Conservation (phyloP, 1,139 yeast genomes). For the Suhomyces choctaworum region DNA sequence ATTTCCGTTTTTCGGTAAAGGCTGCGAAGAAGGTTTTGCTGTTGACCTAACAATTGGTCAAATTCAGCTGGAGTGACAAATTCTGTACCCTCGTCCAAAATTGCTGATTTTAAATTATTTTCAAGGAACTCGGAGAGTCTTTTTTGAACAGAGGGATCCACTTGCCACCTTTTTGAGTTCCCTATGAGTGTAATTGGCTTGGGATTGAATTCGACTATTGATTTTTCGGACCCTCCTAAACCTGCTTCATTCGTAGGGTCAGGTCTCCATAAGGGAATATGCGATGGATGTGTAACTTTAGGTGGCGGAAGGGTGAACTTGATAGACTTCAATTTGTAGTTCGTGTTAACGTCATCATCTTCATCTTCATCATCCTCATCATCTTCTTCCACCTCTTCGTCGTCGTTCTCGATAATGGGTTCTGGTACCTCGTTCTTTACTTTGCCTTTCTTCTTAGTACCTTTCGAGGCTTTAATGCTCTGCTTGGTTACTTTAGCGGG, state of each 20-base stretch:
- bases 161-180: conserved; percentile 18
- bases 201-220: conserved; percentile 32
- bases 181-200: conserved; percentile 29
- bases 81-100: conserved; percentile 44
- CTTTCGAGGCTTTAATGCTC: neutral
- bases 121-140: conserved; percentile 57
- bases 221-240: conserved; percentile 41
- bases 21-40: conserved; percentile 28
- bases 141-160: conserved; percentile 32
- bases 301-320: conserved; percentile 57
- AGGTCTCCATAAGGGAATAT: conserved; percentile 64
- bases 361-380: conserved; percentile 14
- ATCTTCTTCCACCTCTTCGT: conserved; percentile 5
- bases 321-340: conserved; percentile 41
- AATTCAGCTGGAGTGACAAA: conserved; percentile 39
- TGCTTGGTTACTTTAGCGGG: conserved; percentile 1
- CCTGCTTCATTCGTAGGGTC: conserved; percentile 39
- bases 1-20: conserved; percentile 34
- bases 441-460: neutral
- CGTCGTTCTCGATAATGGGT: conserved; percentile 4
- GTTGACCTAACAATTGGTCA: conserved; percentile 33
- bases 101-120: conserved; percentile 45
- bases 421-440: neutral
- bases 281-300: conserved; percentile 76
- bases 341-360: conserved; percentile 20